phyloP scores from a whole-genome alignment of 31 red algal genomes.

The Bonnemaisonia californica region DNA sequence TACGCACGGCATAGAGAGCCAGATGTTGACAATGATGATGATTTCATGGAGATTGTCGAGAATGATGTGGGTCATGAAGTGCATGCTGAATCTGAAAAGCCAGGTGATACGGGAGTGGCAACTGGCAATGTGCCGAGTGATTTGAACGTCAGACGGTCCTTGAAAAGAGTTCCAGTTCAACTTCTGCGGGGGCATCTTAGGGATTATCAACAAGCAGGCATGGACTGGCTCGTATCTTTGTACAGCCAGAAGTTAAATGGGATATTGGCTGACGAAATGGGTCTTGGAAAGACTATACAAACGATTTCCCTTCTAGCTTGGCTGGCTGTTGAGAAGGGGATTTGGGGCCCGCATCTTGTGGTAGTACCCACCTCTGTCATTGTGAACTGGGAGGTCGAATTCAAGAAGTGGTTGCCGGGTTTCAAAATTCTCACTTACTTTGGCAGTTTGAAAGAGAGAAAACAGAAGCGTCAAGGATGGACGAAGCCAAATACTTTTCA shows the following conservation, averaged over 20 bases:
- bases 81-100: not conserved
- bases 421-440: constrained; percentile 90
- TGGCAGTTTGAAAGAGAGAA: constrained; percentile 77
- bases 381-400: constrained; percentile 93
- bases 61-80: constrained; percentile 2
- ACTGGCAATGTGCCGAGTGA: not conserved
- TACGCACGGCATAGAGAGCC: not conserved
- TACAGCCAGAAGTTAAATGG: constrained; percentile 78
- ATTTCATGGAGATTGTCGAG: not conserved
- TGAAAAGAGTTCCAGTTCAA: constrained; percentile 27
- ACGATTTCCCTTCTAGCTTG: constrained; percentile 91
- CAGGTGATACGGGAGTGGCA: not conserved
- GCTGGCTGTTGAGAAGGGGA: constrained; percentile 75
- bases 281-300: constrained; percentile 96
- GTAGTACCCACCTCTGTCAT: constrained; percentile 92
- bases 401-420: constrained; percentile 91
- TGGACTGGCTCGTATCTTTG: constrained; percentile 85
- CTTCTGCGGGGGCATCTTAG: constrained; percentile 81
- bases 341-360: constrained; percentile 88
- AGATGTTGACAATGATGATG: not conserved
- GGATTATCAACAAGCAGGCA: constrained; percentile 75
- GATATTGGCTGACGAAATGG: constrained; percentile 95
- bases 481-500: constrained; percentile 86
- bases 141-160: not conserved
- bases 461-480: constrained; percentile 77